Evolutionary conservation across 108 stramenopile genomes (phyloP).

Genomic region (Cyclostephanos tholiformis): DNA sequence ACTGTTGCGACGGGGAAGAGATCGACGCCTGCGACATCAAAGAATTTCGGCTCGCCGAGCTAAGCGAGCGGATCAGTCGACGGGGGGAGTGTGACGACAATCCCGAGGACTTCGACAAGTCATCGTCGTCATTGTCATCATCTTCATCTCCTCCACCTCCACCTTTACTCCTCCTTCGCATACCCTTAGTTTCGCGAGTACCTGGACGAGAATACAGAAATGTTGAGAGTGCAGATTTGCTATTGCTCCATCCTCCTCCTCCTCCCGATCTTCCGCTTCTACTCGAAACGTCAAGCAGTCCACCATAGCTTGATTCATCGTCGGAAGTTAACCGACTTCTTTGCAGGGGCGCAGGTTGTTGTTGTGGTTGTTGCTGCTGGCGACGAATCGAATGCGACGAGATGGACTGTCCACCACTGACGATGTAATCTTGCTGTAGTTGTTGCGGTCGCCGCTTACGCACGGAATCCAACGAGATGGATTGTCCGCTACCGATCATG

Average conservation of each 20-base stretch:
- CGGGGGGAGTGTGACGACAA: conserved; percentile 20
- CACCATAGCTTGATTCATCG: conserved; percentile 23
- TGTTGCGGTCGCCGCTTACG: background rate
- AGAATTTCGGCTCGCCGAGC: conserved; percentile 10
- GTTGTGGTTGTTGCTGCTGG: background rate
- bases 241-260: conserved; percentile 21
- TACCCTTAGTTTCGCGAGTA: background rate
- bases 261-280: conserved; percentile 2
- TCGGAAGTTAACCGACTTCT: background rate
- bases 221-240: conserved; percentile 28
- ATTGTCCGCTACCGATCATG: background rate
- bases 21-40: background rate
- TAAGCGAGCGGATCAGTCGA: background rate
- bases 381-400: background rate
- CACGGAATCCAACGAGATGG: background rate
- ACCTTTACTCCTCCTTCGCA: background rate
- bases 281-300: conserved; percentile 16
- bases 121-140: conserved; percentile 2
- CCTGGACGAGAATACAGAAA: conserved; percentile 4
- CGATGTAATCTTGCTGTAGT: background rate
- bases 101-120: conserved; percentile 7
- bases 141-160: conserved; percentile 10
- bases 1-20: conserved; percentile 1
- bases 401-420: background rate
- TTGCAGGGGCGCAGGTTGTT: background rate